Conservation (phyloP, 345 rosid species). For the Acer negundo region DNA sequence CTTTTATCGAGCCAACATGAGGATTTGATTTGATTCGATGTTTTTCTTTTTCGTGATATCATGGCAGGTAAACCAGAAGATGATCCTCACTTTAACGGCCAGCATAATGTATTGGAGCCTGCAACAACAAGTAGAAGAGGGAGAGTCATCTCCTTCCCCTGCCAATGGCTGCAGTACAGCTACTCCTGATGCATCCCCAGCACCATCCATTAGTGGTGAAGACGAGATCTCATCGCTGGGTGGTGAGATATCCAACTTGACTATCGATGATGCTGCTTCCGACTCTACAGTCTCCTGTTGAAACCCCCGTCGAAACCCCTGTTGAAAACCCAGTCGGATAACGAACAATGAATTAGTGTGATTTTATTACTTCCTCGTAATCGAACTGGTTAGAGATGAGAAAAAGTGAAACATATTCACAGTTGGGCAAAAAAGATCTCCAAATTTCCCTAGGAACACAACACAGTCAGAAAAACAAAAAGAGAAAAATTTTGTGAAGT, state of each 20-base stretch:
- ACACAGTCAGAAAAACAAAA: not conserved
- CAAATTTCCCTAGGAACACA: not conserved
- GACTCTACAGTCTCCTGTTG: constrained; percentile 47
- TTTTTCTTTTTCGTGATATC: not conserved
- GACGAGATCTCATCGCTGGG: constrained; percentile 68
- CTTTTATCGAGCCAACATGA: not conserved
- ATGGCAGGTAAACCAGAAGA: constrained; percentile 90
- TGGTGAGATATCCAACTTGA: constrained; percentile 60
- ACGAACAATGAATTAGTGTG: not conserved
- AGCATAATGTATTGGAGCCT: constrained; percentile 95
- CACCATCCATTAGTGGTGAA: constrained; percentile 67
- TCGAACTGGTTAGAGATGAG: not conserved
- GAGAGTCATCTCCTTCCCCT: constrained; percentile 40
- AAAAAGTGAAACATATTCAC: constrained; percentile 17
- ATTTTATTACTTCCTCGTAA: not conserved
- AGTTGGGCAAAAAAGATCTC: not conserved
- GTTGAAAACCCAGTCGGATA: too few species aligned
- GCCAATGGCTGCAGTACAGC: constrained; percentile 38
- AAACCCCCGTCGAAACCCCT: not conserved
- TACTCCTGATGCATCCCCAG: constrained; percentile 65
- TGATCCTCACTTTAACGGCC: constrained; percentile 81
- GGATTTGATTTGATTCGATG: not conserved
- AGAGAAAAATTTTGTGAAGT: constrained; percentile 8
- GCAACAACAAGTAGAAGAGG: constrained; percentile 54
- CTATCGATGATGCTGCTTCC: constrained; percentile 61